These are phyloP conservation scores for Simplicillium aogashimaense DNA, from an alignment of 2,329 filamentous ascomycete species.

Conservation along the genomic window DNA sequence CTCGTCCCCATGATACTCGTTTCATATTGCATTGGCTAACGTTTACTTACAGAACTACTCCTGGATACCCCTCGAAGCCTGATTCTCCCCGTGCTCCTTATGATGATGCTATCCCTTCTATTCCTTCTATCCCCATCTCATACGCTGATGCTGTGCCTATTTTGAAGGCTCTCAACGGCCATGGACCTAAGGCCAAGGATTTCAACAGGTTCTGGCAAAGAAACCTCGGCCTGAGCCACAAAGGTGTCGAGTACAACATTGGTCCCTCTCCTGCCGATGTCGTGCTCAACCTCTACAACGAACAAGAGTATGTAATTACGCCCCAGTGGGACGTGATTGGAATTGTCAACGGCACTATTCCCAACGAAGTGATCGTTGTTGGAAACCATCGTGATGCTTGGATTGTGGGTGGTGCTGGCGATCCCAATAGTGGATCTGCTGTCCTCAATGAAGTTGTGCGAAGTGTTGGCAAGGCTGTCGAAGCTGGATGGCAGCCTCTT, in stretches of 20 bases:
- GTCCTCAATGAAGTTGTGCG: conserved; percentile 70
- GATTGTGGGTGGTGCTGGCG: conserved; percentile 75
- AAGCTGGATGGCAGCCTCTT: conserved; percentile 49
- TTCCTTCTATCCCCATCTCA: conserved; percentile 86
- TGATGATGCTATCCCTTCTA: conserved; percentile 63
- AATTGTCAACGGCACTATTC: conserved; percentile 76
- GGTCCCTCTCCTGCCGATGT: conserved; percentile 68
- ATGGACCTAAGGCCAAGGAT: conserved; percentile 68
- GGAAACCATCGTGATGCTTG: conserved; percentile 92
- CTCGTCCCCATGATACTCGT: neutral
- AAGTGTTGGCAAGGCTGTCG: conserved; percentile 61
- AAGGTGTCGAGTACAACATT: conserved; percentile 76
- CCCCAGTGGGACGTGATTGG: conserved; percentile 89
- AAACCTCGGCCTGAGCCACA: conserved; percentile 64
- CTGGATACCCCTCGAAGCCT: conserved; percentile 87
- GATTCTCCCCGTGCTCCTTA: conserved; percentile 69
- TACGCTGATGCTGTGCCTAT: conserved; percentile 80
- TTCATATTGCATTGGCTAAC: conserved; percentile 7
- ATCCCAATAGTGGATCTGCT: conserved; percentile 76
- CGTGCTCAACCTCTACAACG: conserved; percentile 63
- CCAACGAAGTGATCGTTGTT: conserved; percentile 77
- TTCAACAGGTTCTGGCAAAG: conserved; percentile 63
- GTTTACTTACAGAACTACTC: conserved; percentile 52
- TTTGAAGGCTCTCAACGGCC: conserved; percentile 80
- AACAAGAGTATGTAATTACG: conserved; percentile 74